Evolutionary conservation across 495 filamentous ascomycete genomes (phyloP).

Genomic region (Neurospora sp.): DNA sequence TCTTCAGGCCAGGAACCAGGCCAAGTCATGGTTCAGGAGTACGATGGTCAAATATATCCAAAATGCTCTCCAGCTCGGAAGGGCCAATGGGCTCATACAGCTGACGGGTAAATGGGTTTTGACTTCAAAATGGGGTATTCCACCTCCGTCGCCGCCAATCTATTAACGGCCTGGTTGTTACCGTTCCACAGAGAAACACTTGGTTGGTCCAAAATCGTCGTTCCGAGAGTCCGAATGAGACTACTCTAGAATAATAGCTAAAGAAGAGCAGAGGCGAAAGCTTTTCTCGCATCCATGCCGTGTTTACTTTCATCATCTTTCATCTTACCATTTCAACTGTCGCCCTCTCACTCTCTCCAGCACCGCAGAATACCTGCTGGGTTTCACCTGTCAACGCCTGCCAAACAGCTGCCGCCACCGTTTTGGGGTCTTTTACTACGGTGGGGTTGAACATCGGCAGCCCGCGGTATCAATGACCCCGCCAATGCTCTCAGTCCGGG

Average conservation of each 20-base stretch:
- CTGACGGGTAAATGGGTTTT: background rate
- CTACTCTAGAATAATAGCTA: background rate
- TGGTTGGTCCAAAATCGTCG: background rate
- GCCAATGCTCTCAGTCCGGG: background rate
- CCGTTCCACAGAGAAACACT: background rate
- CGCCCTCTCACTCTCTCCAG: background rate
- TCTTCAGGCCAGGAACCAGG: background rate
- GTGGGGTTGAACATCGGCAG: background rate
- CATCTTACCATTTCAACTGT: background rate
- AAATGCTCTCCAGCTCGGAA: background rate
- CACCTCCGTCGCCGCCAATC: background rate
- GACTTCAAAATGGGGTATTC: background rate
- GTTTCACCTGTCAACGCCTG: background rate
- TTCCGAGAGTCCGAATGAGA: background rate
- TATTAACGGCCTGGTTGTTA: background rate
- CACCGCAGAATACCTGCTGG: background rate
- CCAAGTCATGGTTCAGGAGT: background rate
- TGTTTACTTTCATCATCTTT: background rate
- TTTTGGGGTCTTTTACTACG: background rate
- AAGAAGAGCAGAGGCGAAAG: background rate
- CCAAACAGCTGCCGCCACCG: background rate
- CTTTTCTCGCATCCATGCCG: background rate
- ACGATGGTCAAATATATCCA: background rate
- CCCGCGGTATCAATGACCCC: background rate
- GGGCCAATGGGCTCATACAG: background rate